Evolutionary conservation across 768 basidiomycete genomes (phyloP), one percentile per base, ranked within the genome.

Genomic region (Amanita rubescens): DNA sequence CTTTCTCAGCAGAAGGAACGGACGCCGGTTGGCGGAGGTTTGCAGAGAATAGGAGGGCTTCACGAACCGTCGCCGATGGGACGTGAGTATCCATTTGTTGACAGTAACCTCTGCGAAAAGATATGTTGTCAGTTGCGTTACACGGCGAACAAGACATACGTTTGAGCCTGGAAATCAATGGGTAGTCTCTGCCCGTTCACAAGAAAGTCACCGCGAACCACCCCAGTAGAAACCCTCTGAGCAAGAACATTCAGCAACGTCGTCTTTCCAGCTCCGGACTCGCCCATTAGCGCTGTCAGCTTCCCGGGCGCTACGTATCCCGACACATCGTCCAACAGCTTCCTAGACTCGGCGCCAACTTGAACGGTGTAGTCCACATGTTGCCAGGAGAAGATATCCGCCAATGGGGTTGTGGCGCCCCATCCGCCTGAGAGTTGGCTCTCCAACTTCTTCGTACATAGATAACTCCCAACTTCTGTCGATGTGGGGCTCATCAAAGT

Each of bases 21-120:
- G 75, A 72, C 1, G 74, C 63, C 0, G 88, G 88, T 62, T 92
- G 91, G 30, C 90, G 84, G 27, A 93, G 71, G 48, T 76, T 79
- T 2, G 90, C 91, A 1, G 90, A 92, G 68, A 90, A 86, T 37
- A 81, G 67, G 8, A 94, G 71, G 0, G 90, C 89, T 62, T 94
- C 89, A 24, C 89, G 79, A 15, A 94, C 90, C 4, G 89, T 93
- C 1, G 80, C 68, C 8, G 83, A 81, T 25, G 81, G 77, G 20
- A 85, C 75, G 67, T 94, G 92, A 0, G 82, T 85, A 59, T 91
- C 90, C 74, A 80, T 79, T 63, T 95, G 93, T 61, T 94, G 90
- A 55, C 85, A 88, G 62, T 92, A 94, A 0, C 89, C 90, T 15
- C 44, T 45, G 19, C 19, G 15, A 11, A 32, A 22, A 25, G 3